These are phyloP conservation scores for Sarocladium strictum DNA, from an alignment of 2,329 filamentous ascomycete species.

Conservation along the genomic window DNA sequence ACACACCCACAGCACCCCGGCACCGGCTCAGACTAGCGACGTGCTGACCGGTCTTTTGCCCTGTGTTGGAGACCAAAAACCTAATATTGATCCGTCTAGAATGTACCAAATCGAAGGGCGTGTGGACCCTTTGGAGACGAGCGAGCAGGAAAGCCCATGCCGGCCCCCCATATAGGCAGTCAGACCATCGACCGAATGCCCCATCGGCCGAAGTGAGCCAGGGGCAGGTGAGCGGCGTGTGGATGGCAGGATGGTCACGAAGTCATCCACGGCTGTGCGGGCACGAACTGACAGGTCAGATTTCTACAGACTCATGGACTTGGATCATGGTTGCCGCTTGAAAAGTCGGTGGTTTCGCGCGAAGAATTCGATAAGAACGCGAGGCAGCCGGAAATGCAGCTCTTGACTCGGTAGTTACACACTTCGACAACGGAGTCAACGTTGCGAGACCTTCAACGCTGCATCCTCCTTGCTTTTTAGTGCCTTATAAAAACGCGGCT, in stretches of 20 bases:
- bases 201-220: background rate
- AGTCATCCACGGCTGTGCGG: background rate
- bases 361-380: background rate
- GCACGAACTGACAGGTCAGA: slow-evolving; percentile 2
- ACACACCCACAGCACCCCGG: background rate
- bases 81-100: background rate
- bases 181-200: background rate
- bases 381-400: background rate
- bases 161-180: background rate
- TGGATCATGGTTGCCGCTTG: too few relatives aligned
- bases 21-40: background rate
- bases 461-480: background rate
- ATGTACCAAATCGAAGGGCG: background rate
- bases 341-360: background rate
- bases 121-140: background rate
- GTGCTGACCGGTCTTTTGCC: background rate
- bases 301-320: background rate
- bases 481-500: background rate
- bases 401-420: slow-evolving; percentile 1
- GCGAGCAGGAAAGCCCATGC: background rate
- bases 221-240: background rate
- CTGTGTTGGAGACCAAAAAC: background rate
- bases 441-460: background rate
- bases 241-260: background rate
- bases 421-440: background rate